Base-by-base conservation (phyloP, 169 alveolate species). In the Plasmodium knowlesi region DNA sequence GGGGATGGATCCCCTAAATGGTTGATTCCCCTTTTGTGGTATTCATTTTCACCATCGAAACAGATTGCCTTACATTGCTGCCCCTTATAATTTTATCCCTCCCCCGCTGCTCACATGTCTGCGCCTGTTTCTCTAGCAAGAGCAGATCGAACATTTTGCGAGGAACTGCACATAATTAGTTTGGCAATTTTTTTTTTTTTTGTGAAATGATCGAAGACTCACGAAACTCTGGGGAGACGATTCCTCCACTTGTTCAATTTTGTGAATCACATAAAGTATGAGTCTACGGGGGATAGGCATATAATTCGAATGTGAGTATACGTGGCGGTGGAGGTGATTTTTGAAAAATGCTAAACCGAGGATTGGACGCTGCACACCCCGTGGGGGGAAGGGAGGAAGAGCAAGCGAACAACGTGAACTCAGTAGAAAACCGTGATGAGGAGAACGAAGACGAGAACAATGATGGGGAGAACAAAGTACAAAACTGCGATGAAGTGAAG, bases 141-240 rank as follows among this genome's bases (percentile, higher is more conserved):
- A n/a, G 25, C 50, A 76, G 50, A 25, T 37, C 50, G n/a, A 37
- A 19, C n/a, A 19, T 0, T 28, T 10, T n/a, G 50, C 41, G 22
- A 28, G 28, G 57, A 32, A 76, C 9, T 76, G 57, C 57, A 32
- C 57, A 37, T 76, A 3, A 76, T 76, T 32, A 12, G 16, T 28
- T n/a, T n/a, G n/a, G n/a, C 0, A 76, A 8, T 76, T 76, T 76
- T 76, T 74, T 73, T 73, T 39, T 73, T 73, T 76, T 76, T 37
- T 76, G 57, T 76, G 57, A 76, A 76, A 67, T 28, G 76, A 25
- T 10, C 16, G 41, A 67, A 67, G 76, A 28, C 4, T 67, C 37
- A 67, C 1, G 37, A 67, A 22, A 30, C 14, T 25, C 14, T 5
- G 37, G 22, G 37, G 76, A 28, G 37, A 14, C 25, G 22, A 50